Conservation (phyloP, 306 rosid genomes). For the Corylus avellana region DNA sequence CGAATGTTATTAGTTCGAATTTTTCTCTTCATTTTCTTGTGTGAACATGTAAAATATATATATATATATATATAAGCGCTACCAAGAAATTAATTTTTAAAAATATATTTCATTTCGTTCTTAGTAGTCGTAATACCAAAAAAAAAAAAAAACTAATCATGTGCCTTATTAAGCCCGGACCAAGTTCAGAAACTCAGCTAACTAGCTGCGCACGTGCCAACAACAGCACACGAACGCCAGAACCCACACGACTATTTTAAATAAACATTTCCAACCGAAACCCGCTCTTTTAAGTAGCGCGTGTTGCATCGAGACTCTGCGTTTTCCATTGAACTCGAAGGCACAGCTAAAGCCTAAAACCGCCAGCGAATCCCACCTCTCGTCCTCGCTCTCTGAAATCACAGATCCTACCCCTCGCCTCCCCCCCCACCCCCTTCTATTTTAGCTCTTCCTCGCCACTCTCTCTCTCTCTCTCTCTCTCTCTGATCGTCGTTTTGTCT, state of each 20-base stretch:
- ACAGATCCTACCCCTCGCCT: slow-evolving; percentile 4
- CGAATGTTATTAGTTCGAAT: too few species aligned
- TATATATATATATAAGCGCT: too few species aligned
- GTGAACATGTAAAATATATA: too few species aligned
- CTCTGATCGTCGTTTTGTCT: background rate
- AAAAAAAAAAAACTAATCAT: too few species aligned
- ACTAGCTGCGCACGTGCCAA: background rate
- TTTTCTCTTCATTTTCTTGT: too few species aligned
- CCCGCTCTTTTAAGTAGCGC: background rate
- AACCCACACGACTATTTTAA: too few species aligned
- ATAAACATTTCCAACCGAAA: too few species aligned
- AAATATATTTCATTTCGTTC: too few species aligned
- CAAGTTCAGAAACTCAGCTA: background rate
- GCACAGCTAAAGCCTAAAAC: background rate
- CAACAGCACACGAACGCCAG: too few species aligned
- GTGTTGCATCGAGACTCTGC: background rate
- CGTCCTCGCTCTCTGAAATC: slow-evolving; percentile 19
- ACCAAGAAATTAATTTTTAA: too few species aligned
- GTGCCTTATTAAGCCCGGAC: background rate
- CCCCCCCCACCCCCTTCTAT: too few species aligned
- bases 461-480: background rate
- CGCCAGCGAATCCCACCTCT: slow-evolving; percentile 18
- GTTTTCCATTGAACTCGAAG: background rate
- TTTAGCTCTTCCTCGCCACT: background rate
- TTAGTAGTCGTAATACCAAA: too few species aligned